A percentile compares a stretch with the other conserved stretches of the same genome.
Evolutionary conservation across 441 rosid genomes (phyloP).

Genomic region (Gossypium gossypioides): DNA sequence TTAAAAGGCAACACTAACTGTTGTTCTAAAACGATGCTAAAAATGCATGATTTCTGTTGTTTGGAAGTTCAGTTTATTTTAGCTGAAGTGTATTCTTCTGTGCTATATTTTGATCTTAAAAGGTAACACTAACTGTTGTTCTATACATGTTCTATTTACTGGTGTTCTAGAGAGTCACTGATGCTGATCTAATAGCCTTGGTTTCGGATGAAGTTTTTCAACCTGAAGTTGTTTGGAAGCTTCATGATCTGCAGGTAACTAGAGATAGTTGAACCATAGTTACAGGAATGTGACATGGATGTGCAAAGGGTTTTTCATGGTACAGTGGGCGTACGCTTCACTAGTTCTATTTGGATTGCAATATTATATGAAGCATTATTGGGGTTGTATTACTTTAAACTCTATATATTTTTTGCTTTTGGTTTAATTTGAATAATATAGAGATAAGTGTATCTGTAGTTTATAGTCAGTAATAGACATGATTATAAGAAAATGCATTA

Average conservation of each 20-base stretch:
- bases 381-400: not conserved
- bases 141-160: conserved; percentile 20
- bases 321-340: not conserved
- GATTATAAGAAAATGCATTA: not conserved
- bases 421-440: not conserved
- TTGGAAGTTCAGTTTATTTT: not conserved
- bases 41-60: too few species aligned
- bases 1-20: not conserved
- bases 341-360: not conserved
- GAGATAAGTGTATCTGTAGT: not conserved
- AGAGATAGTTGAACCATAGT: not conserved
- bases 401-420: not conserved
- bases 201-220: conserved; percentile 96
- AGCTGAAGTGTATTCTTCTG: not conserved
- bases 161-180: conserved; percentile 60
- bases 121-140: not conserved
- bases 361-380: not conserved
- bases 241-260: conserved; percentile 69
- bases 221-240: conserved; percentile 78
- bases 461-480: not conserved
- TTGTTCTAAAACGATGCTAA: not conserved
- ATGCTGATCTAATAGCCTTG: conserved; percentile 77
- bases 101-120: not conserved
- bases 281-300: not conserved
- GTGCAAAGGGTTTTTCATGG: not conserved